These are phyloP conservation scores for Aspergillus cristatus DNA, from an alignment of 495 filamentous ascomycete species.

Conservation along the genomic window DNA sequence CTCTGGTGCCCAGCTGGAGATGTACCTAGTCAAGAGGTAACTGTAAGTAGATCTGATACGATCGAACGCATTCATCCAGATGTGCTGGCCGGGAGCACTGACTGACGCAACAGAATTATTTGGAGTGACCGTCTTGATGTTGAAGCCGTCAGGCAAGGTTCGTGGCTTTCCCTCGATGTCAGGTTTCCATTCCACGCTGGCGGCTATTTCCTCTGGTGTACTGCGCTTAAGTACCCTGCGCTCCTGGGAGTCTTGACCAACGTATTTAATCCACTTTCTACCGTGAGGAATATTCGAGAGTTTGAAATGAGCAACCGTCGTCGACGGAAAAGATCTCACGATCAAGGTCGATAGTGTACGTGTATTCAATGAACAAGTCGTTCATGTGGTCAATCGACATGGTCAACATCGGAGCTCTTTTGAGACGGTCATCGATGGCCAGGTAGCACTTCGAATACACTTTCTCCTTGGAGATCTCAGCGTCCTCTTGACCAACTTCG, in stretches of 20 bases:
- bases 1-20: constrained; percentile 4
- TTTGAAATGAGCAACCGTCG: constrained; percentile 1
- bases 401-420: constrained; percentile 4
- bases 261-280: constrained; percentile 5
- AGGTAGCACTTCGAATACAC: constrained; percentile 9
- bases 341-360: constrained; percentile 15
- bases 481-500: constrained; percentile 2
- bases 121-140: constrained; percentile 1
- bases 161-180: not conserved
- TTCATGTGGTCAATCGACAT: not conserved
- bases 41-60: not conserved
- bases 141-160: not conserved
- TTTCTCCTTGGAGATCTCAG: not conserved
- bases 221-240: constrained; percentile 1
- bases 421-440: constrained; percentile 10
- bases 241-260: constrained; percentile 1
- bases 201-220: constrained; percentile 8
- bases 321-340: constrained; percentile 11
- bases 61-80: constrained; percentile 1
- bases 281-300: constrained; percentile 5
- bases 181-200: constrained; percentile 2
- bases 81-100: constrained; percentile 1
- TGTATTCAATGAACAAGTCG: constrained; percentile 5
- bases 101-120: not conserved
- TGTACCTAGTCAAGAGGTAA: constrained; percentile 2